A percentile compares a stretch with the other conserved stretches of the same genome.
Conservation (phyloP, 225 moss, liverwort and hornwort species). For the Antitrichia curtipendula region DNA sequence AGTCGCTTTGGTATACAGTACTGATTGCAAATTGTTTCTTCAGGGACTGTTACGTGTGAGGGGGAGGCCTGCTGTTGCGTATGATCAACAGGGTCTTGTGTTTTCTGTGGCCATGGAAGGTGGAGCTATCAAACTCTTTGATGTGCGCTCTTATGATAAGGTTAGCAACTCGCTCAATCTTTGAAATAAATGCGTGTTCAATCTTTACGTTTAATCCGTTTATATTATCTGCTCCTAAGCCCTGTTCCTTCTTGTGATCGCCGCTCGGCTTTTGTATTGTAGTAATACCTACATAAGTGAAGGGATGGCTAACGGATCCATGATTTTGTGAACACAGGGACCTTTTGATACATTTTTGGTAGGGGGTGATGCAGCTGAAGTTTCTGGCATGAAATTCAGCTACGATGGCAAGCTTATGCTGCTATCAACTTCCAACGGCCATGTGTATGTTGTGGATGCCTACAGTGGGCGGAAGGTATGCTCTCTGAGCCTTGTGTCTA, state of each 20-base stretch:
- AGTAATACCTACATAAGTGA: neutral
- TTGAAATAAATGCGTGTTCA: neutral
- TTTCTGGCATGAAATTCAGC: conserved; percentile 95
- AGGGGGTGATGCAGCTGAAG: conserved; percentile 80
- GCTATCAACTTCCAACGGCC: conserved; percentile 73
- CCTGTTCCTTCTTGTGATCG: neutral
- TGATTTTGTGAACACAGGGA: conserved; percentile 43
- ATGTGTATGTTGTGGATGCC: conserved; percentile 81
- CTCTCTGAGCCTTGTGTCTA: neutral
- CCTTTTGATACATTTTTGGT: conserved; percentile 93
- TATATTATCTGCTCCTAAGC: neutral
- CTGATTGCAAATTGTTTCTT: neutral
- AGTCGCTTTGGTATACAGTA: neutral
- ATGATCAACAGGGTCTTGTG: conserved; percentile 95
- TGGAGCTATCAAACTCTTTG: conserved; percentile 91
- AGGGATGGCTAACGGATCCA: neutral
- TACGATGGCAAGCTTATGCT: conserved; percentile 94
- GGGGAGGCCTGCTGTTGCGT: conserved; percentile 94
- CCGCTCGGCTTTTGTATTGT: neutral
- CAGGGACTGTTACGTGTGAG: conserved; percentile 95
- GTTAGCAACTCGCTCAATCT: conserved; percentile 12
- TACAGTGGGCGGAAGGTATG: conserved; percentile 86
- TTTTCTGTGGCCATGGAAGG: conserved; percentile 98
- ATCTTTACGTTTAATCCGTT: neutral
- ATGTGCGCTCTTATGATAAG: conserved; percentile 95